These are phyloP conservation scores for Diplodia sapinea DNA, from an alignment of 2,329 filamentous ascomycete species.

Conservation along the genomic window DNA sequence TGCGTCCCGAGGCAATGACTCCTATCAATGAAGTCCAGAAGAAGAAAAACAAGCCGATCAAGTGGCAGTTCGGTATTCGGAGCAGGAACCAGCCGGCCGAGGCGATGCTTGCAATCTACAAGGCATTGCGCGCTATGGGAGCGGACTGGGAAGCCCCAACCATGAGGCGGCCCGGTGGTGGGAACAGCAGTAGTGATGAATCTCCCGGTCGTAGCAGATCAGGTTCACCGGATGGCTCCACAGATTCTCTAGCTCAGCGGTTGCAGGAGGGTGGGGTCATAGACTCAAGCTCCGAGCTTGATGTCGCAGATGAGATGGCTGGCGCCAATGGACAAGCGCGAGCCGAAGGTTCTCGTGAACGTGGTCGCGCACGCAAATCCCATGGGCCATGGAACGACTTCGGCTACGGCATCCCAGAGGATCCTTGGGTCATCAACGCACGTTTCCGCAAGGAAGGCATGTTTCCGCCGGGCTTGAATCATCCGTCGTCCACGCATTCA, in stretches of 20 bases:
- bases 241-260: conserved; percentile 26
- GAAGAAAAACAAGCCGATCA: conserved; percentile 79
- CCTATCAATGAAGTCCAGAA: conserved; percentile 51
- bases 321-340: conserved; percentile 16
- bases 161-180: conserved; percentile 49
- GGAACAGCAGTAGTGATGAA: conserved; percentile 47
- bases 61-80: conserved; percentile 98
- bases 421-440: conserved; percentile 93
- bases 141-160: conserved; percentile 78
- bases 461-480: conserved; percentile 59
- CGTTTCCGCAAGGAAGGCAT: conserved; percentile 85
- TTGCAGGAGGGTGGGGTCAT: conserved; percentile 22
- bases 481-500: conserved; percentile 58
- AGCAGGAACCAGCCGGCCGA: conserved; percentile 94
- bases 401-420: conserved; percentile 85
- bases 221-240: conserved; percentile 22
- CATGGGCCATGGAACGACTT: conserved; percentile 57
- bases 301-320: conserved; percentile 12
- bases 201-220: conserved; percentile 30
- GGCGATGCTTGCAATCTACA: conserved; percentile 93
- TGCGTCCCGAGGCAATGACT: conserved; percentile 61
- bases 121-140: conserved; percentile 83
- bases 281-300: conserved; percentile 27
- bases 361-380: conserved; percentile 49
- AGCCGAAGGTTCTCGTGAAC: conserved; percentile 34